Base-by-base conservation (phyloP, 1,284 basidiomycete species). In the Austroboletus novae-zelandiae region DNA sequence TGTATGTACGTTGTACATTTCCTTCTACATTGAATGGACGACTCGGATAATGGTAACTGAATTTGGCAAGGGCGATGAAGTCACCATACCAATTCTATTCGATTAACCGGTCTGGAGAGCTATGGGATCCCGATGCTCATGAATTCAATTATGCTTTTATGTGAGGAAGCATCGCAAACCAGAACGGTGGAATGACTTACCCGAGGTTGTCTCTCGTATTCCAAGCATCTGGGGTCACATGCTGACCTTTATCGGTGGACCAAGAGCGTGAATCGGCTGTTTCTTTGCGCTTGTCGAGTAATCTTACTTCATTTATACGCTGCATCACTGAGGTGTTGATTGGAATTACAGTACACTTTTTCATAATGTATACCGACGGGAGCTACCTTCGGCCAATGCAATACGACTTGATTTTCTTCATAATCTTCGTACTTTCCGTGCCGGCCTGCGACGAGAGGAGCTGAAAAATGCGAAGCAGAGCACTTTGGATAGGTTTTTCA, bases 171-270 rank as follows among this genome's bases (percentile, higher is more conserved):
- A 17, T 5, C 15, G 70, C 62, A 74, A 65, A 51, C 83, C 83
- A 2, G 83, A 84, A 56, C 72, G 82, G 7, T 86, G 84, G 83
- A 67, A 76, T 39, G 63, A 72, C 9, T 48, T 72, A 3, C 80
- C 81, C 0, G 75, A 76, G 27, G 69, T 66, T 0, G 72, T 71
- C 1, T 61, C 65, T 14, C 62, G 60, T 1, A 71, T 86, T n/a
- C 84, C 84, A n/a, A n/a, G n/a, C n/a, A n/a, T n/a, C n/a, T n/a
- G 0, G 78, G 83, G 0, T 87, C 43, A 77, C 79, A n/a, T n/a
- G n/a, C n/a, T n/a, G n/a, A n/a, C n/a, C 1, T 89, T 88, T 72
- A 56, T 82, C 4, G 78, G 78, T 40, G 39, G 39, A 10, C 39
- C 39, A 14, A 40, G 39, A n/a, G 39, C 39, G 25, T 40, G 39